Percentiles rank a stretch among this genome's conserved stretches.
Conservation (phyloP, 345 rosid species). For the Salix suchowensis region DNA sequence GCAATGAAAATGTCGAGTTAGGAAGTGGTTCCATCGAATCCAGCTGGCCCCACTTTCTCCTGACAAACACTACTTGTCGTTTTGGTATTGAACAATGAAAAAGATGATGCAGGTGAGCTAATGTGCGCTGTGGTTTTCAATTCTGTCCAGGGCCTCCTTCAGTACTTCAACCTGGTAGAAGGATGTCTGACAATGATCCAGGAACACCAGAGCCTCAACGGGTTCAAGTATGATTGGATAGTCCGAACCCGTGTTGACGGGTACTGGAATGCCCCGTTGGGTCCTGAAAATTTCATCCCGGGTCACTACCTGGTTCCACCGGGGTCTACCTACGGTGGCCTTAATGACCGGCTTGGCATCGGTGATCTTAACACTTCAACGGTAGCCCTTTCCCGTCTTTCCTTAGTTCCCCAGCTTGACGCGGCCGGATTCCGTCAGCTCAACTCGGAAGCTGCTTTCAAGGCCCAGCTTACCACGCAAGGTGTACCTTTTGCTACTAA, state of each 20-base stretch:
- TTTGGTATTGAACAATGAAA: background rate
- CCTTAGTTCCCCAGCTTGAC: conserved; percentile 66
- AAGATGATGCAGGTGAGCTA: background rate
- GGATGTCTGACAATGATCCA: conserved; percentile 71
- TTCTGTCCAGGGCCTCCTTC: conserved; percentile 66
- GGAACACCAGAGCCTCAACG: conserved; percentile 42
- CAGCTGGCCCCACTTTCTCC: too few species aligned
- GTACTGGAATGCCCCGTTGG: conserved; percentile 68
- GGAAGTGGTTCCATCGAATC: background rate
- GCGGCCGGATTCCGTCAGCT: conserved; percentile 45
- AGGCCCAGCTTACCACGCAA: conserved; percentile 61
- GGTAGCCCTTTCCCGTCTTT: conserved; percentile 76
- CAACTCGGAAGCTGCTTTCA: conserved; percentile 84
- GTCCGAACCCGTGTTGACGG: conserved; percentile 92
- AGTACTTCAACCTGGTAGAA: conserved; percentile 76
- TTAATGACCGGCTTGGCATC: conserved; percentile 86
- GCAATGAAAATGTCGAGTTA: background rate
- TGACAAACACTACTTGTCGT: background rate
- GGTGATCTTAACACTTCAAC: conserved; percentile 59
- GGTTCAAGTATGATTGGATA: conserved; percentile 82
- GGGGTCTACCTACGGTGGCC: conserved; percentile 85
- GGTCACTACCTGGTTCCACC: conserved; percentile 67
- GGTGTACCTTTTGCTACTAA: conserved; percentile 37
- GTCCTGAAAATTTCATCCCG: conserved; percentile 51
- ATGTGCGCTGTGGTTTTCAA: background rate